phyloP scores from a whole-genome alignment of 2,329 filamentous ascomycete species.

The Gnomoniopsis smithogilvyi region DNA sequence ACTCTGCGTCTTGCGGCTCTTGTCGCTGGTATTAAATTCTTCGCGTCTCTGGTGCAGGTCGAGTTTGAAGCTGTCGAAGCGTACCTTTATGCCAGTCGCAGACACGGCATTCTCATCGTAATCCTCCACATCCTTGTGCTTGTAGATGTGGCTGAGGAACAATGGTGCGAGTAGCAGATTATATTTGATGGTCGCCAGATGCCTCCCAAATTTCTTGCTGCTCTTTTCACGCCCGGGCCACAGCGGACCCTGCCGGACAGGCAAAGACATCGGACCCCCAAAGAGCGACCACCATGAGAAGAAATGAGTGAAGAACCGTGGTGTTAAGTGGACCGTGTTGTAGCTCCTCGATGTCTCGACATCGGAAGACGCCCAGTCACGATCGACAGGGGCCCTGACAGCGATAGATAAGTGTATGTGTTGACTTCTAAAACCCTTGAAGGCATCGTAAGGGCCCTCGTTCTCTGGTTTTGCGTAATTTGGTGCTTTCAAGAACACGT shows the following conservation, averaged over 20 bases:
- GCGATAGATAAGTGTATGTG: constrained; percentile 96
- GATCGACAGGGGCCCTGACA: constrained; percentile 79
- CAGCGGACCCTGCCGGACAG: constrained; percentile 84
- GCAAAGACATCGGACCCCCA: constrained; percentile 89
- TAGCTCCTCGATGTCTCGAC: constrained; percentile 81
- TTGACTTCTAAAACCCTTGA: constrained; percentile 91
- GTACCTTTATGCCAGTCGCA: constrained; percentile 93
- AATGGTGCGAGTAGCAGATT: constrained; percentile 87
- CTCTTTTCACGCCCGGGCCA: constrained; percentile 94
- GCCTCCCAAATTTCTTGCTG: constrained; percentile 96
- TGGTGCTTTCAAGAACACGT: constrained; percentile 81
- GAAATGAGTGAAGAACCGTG: constrained; percentile 97
- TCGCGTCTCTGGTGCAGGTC: constrained; percentile 93
- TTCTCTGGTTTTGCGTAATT: constrained; percentile 61
- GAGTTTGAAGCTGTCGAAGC: constrained; percentile 94
- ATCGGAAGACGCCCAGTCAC: constrained; percentile 79
- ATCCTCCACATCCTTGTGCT: constrained; percentile 93
- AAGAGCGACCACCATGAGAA: constrained; percentile 98
- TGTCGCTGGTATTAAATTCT: constrained; percentile 80
- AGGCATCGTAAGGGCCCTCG: constrained; percentile 76
- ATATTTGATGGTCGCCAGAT: constrained; percentile 98
- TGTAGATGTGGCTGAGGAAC: constrained; percentile 96
- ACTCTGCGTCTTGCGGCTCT: constrained; percentile 70
- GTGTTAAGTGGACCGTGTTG: constrained; percentile 92
- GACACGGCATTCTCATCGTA: constrained; percentile 74